phyloP scores from a whole-genome alignment of 805 yeast genomes.

The Lipomyces chichibuensis region DNA sequence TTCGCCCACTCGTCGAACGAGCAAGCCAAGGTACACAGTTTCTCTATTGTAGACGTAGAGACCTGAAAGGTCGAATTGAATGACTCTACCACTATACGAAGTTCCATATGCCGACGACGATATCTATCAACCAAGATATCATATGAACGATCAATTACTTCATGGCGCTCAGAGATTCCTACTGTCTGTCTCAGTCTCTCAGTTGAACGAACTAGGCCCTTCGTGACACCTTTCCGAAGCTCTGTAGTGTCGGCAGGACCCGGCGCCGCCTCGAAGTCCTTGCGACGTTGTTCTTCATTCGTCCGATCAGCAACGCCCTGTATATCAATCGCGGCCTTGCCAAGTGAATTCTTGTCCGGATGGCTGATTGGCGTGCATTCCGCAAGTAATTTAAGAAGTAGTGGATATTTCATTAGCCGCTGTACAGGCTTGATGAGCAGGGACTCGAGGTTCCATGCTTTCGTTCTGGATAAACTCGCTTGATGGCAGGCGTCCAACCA shows the following conservation, averaged over 20 bases:
- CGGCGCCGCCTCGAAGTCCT: not conserved
- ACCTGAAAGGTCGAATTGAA: conserved; percentile 11
- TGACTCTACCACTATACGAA: conserved; percentile 20
- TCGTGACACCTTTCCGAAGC: conserved; percentile 14
- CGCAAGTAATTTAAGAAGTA: conserved; percentile 44
- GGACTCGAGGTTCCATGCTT: conserved; percentile 49
- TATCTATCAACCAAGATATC: conserved; percentile 23
- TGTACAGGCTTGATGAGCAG: conserved; percentile 53
- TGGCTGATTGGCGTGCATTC: conserved; percentile 44
- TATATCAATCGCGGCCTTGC: conserved; percentile 19
- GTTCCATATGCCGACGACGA: conserved; percentile 26
- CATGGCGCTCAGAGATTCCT: conserved; percentile 13
- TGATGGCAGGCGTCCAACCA: conserved; percentile 46
- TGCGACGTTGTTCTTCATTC: conserved; percentile 16
- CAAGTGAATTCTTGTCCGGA: conserved; percentile 51
- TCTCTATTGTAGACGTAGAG: conserved; percentile 5
- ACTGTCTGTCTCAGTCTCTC: conserved; percentile 24
- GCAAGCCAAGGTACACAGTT: conserved; percentile 9
- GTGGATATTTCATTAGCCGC: conserved; percentile 50
- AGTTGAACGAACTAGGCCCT: conserved; percentile 19
- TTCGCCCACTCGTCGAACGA: conserved; percentile 17
- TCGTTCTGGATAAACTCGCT: conserved; percentile 41
- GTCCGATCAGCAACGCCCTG: conserved; percentile 24
- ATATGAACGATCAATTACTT: conserved; percentile 19
- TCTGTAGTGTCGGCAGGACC: conserved; percentile 4